These are phyloP conservation scores for Penicillium bovifimosum DNA, from an alignment of 495 filamentous ascomycete genomes.

Conservation along the genomic window DNA sequence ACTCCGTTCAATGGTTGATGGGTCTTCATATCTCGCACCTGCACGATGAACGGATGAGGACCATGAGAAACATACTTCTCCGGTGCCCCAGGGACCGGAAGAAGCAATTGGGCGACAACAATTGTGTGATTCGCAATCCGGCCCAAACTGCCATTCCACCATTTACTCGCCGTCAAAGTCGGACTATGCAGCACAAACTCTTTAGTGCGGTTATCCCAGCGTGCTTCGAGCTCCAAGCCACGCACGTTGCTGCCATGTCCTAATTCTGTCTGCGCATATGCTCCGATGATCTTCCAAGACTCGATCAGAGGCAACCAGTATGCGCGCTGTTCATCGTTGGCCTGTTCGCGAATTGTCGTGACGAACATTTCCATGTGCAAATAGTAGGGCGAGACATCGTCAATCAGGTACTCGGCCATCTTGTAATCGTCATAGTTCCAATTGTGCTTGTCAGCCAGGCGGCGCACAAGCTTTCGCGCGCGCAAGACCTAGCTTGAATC, in stretches of 20 bases:
- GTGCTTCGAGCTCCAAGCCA: constrained; percentile 42
- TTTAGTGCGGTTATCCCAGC: constrained; percentile 34
- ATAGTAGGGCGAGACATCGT: constrained; percentile 42
- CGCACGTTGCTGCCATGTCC: constrained; percentile 47
- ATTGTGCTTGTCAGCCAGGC: constrained; percentile 31
- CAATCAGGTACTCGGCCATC: constrained; percentile 43
- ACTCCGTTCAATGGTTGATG: constrained; percentile 39
- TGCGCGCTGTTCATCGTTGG: constrained; percentile 34
- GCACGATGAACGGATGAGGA: constrained; percentile 46
- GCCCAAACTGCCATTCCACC: constrained; percentile 48
- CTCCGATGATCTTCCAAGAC: constrained; percentile 39
- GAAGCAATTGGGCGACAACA: constrained; percentile 42
- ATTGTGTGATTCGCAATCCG: constrained; percentile 40
- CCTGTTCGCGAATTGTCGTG: constrained; percentile 42
- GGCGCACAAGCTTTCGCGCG: constrained; percentile 43
- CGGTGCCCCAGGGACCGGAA: constrained; percentile 23
- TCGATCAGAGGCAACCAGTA: constrained; percentile 44
- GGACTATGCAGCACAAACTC: constrained; percentile 46
- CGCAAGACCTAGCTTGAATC: constrained; percentile 43
- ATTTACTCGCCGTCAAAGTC: constrained; percentile 44
- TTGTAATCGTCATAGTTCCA: constrained; percentile 40
- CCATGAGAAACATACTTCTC: constrained; percentile 33
- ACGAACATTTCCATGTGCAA: constrained; percentile 32
- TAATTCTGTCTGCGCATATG: constrained; percentile 45
- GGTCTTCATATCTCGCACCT: constrained; percentile 41